These are phyloP conservation scores for Aureobasidium sp. DNA, from an alignment of 2,329 filamentous ascomycete species.

Conservation along the genomic window DNA sequence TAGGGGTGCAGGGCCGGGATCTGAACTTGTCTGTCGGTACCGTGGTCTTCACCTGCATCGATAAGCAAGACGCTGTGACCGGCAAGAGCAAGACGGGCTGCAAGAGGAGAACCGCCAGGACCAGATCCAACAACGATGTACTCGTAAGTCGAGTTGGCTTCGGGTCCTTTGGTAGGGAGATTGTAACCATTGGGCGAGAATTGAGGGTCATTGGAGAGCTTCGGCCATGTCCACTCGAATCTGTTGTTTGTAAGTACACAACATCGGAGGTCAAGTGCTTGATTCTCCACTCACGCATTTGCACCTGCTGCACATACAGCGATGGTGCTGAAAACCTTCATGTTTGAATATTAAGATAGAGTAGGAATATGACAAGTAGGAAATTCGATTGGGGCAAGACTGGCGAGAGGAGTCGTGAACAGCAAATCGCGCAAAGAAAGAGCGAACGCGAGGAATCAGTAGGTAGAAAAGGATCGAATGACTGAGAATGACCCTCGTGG, in stretches of 20 bases:
- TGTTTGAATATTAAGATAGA: neutral
- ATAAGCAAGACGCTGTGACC: conserved; percentile 53
- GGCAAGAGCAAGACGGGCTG: conserved; percentile 50
- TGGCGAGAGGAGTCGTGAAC: neutral
- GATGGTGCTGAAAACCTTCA: conserved; percentile 1
- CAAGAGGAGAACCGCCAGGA: conserved; percentile 50
- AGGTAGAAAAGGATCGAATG: neutral
- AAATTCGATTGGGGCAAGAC: neutral
- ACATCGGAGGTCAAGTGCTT: neutral
- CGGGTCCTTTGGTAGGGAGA: neutral
- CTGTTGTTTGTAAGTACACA: neutral
- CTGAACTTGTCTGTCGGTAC: conserved; percentile 41
- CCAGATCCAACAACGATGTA: conserved; percentile 56
- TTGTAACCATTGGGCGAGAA: conserved; percentile 5
- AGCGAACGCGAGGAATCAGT: neutral
- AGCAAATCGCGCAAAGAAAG: neutral
- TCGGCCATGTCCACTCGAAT: conserved; percentile 1
- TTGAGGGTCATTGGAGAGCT: neutral
- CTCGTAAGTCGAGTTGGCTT: conserved; percentile 38
- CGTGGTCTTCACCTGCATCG: conserved; percentile 52
- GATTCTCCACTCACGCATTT: neutral
- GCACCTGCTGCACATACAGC: neutral
- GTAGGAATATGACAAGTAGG: neutral
- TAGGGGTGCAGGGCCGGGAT: conserved; percentile 47
- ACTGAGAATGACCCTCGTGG: neutral